Percentiles rank a stretch among this genome's conserved stretches.
Conservation (phyloP, 202 grass and related monocot genomes). For the Dendrocalamus latiflorus region DNA sequence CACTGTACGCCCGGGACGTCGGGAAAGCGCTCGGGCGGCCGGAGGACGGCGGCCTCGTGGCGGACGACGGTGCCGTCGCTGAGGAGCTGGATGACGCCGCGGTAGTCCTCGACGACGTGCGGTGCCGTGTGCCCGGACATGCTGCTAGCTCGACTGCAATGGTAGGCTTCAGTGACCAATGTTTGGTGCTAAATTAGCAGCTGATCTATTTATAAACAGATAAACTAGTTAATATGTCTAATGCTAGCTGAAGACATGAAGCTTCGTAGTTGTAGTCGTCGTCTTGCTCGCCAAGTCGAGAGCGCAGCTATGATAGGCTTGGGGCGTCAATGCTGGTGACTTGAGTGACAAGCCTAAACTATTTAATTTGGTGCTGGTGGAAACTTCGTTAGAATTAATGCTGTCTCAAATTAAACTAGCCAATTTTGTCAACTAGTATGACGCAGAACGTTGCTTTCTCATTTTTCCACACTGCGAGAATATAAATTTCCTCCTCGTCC, state of each 20-base stretch:
- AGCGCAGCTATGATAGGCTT: background rate
- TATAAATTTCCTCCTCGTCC: too few relatives aligned
- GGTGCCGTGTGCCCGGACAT: constrained; percentile 2
- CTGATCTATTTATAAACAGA: background rate
- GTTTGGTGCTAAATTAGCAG: background rate
- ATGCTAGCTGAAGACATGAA: background rate
- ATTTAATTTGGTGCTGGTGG: background rate
- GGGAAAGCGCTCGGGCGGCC: background rate
- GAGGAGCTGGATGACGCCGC: constrained; percentile 21
- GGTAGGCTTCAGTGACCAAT: too few relatives aligned
- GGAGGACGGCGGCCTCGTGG: constrained; percentile 6
- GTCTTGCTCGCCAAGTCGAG: background rate
- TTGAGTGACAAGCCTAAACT: background rate
- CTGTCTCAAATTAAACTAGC: too few relatives aligned
- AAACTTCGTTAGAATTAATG: background rate
- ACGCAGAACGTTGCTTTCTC: too few relatives aligned
- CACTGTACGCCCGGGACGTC: constrained; percentile 24
- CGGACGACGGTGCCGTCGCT: constrained; percentile 57
- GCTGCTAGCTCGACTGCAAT: background rate
- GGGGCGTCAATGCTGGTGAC: background rate
- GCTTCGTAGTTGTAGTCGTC: background rate
- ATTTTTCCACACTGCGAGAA: too few relatives aligned
- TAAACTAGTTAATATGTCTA: too few relatives aligned
- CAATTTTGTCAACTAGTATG: too few relatives aligned
- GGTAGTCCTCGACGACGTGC: constrained; percentile 29